Evolutionary conservation across 1,284 basidiomycete species (phyloP).

Genomic region (Polyporus tsugae): DNA sequence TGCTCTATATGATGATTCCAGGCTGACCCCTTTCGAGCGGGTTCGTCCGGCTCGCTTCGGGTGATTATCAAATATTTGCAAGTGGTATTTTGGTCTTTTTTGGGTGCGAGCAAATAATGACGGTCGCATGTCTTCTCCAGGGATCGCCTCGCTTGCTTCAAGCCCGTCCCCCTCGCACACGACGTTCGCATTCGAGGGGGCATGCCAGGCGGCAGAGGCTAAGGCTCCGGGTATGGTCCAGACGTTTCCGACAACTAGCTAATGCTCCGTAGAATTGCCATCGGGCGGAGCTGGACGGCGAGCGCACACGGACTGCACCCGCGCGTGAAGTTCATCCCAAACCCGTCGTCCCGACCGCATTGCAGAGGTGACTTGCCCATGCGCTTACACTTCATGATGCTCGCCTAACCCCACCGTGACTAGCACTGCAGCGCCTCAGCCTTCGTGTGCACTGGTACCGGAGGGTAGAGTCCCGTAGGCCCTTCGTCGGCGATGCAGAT

Average conservation of each 20-base stretch:
- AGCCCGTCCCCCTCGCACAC: neutral
- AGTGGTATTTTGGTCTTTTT: neutral
- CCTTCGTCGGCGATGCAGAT: neutral
- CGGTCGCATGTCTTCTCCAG: neutral
- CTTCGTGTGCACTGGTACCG: neutral
- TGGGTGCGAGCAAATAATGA: neutral
- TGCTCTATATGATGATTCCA: neutral
- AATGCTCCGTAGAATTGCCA: neutral
- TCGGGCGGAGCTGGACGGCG: neutral
- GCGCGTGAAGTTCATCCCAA: neutral
- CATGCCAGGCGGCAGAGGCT: neutral
- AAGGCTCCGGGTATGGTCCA: neutral
- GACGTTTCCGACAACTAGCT: neutral
- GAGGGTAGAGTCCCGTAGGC: neutral
- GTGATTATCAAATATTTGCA: conserved; percentile 3
- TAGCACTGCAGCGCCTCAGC: neutral
- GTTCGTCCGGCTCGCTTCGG: neutral
- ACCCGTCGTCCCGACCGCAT: neutral
- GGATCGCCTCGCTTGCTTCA: neutral
- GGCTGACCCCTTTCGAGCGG: neutral
- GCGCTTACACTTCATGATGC: neutral
- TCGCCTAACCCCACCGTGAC: neutral
- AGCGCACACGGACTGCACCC: neutral
- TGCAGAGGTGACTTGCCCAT: neutral
- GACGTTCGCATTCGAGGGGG: neutral